Base-by-base conservation (phyloP, 2,329 filamentous ascomycete species). In the Penicillium sp. region DNA sequence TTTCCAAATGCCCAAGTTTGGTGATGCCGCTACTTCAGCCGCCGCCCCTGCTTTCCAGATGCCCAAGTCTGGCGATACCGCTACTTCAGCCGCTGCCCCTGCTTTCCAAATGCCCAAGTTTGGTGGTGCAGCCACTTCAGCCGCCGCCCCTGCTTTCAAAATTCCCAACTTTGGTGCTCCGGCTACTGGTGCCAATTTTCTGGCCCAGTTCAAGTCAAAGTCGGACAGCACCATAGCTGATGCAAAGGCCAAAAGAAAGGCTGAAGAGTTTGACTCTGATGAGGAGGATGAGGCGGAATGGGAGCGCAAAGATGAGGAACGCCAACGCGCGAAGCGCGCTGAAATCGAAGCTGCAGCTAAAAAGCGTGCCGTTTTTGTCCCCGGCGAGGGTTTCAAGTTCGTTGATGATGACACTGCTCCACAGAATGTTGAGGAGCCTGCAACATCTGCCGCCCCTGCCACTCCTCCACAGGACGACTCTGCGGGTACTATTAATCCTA, bases 241-340 rank as follows among this genome's bases (percentile, higher is more conserved):
- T 46, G 77, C 77, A 45, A 78, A 76, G 55, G 74, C 72, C 53
- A 79, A 79, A 66, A 76, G 79, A 49, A 81, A 80, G 66, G 77
- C 73, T 4, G 78, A 81, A 50, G 78, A 81, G 23, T 81, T 78
- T 58, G 79, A 82, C 60, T 81, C 79, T 8, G 80, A 81, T 15
- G 78, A 81, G 53, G 79, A 82, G 41, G 78, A 81, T 43, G 76
- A 79, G 60, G 79, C 71, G 29, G 73, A 78, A 46, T 82, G 79
- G 76, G 76, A 80, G 55, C 74, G 75, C 53, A 70, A 72, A 55
- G 72, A 82, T 62, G 73, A 74, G 40, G 77, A 79, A 62, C 68
- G 78, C 62, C 77, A 79, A 61, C 74, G 72, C 29, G 75, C 75
- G 40, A 81, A 81, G 67, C 72, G 70, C 29, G 69, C 72, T 46